Evolutionary conservation across 805 yeast species (phyloP).

Genomic region (Starmerella floricola): DNA sequence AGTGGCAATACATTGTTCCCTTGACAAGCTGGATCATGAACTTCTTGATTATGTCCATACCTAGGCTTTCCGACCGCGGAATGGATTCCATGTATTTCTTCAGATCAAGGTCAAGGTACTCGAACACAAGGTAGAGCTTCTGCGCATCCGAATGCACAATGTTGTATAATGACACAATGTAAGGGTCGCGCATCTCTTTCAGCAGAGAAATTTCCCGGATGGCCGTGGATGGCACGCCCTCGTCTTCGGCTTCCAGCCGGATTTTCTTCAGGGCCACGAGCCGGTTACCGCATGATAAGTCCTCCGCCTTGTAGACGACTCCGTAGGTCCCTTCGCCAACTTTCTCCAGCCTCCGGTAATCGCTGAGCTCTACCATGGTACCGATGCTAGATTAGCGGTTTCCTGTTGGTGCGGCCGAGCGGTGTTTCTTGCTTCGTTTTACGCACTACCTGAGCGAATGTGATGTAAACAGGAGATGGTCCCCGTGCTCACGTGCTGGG

Average conservation of each 20-base stretch:
- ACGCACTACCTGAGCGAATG: no score
- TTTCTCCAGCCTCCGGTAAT: constrained; percentile 87
- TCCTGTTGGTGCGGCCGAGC: no score
- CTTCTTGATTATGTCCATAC: constrained; percentile 78
- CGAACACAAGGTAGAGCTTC: constrained; percentile 85
- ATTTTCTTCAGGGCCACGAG: constrained; percentile 92
- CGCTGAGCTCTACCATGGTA: constrained; percentile 72
- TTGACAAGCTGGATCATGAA: constrained; percentile 85
- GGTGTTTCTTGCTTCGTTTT: no score
- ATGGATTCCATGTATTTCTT: constrained; percentile 94
- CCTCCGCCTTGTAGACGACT: constrained; percentile 92
- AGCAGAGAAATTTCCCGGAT: constrained; percentile 89
- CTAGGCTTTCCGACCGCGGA: constrained; percentile 82
- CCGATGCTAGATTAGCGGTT: no score
- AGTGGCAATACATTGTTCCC: constrained; percentile 88
- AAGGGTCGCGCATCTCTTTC: constrained; percentile 87
- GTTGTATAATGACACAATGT: constrained; percentile 81
- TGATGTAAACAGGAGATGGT: no score
- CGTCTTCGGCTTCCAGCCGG: constrained; percentile 90
- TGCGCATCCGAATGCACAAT: constrained; percentile 91
- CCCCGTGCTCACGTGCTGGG: no score
- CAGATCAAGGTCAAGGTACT: constrained; percentile 84
- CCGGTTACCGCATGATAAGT: constrained; percentile 78
- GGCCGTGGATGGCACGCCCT: constrained; percentile 97
- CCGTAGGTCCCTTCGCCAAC: constrained; percentile 98